A percentile compares a stretch with the other conserved stretches of the same genome.
phyloP scores from a whole-genome alignment of 2,329 filamentous ascomycete genomes.

The Blastomyces silverae region DNA sequence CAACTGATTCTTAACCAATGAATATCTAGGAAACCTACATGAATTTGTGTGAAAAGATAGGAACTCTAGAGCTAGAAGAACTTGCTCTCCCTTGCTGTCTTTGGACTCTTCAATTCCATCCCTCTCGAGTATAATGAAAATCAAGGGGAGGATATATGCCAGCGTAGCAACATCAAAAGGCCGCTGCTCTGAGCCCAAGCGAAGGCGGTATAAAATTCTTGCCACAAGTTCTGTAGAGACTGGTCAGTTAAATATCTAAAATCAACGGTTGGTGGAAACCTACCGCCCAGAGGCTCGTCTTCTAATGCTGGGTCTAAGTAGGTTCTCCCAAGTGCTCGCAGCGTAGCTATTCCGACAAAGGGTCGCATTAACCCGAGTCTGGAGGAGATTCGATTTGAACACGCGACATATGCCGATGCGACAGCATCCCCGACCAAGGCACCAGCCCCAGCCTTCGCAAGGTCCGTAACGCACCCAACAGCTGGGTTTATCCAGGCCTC shows the following conservation, averaged over 20 bases:
- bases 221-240: slow-evolving; percentile 58
- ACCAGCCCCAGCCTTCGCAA: slow-evolving; percentile 68
- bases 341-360: slow-evolving; percentile 80
- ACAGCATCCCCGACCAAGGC: slow-evolving; percentile 74
- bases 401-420: slow-evolving; percentile 69
- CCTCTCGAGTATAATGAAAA: slow-evolving; percentile 69
- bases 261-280: slow-evolving; percentile 17
- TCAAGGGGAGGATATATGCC: slow-evolving; percentile 76
- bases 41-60: slow-evolving; percentile 79
- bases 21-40: slow-evolving; percentile 43
- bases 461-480: slow-evolving; percentile 63
- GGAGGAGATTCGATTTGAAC: slow-evolving; percentile 64
- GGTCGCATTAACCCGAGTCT: slow-evolving; percentile 69
- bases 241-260: slow-evolving; percentile 19
- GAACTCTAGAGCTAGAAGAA: slow-evolving; percentile 82
- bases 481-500: slow-evolving; percentile 81
- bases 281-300: slow-evolving; percentile 70
- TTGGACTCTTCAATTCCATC: slow-evolving; percentile 62
- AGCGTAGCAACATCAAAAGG: slow-evolving; percentile 84
- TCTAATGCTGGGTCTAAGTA: slow-evolving; percentile 65
- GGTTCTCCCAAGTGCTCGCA: slow-evolving; percentile 69
- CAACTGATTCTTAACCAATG: slow-evolving; percentile 13
- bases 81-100: slow-evolving; percentile 75
- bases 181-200: slow-evolving; percentile 87
- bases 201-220: slow-evolving; percentile 79